These are phyloP conservation scores for Nakataea oryzae DNA, from an alignment of 2,329 filamentous ascomycete genomes.

Conservation along the genomic window DNA sequence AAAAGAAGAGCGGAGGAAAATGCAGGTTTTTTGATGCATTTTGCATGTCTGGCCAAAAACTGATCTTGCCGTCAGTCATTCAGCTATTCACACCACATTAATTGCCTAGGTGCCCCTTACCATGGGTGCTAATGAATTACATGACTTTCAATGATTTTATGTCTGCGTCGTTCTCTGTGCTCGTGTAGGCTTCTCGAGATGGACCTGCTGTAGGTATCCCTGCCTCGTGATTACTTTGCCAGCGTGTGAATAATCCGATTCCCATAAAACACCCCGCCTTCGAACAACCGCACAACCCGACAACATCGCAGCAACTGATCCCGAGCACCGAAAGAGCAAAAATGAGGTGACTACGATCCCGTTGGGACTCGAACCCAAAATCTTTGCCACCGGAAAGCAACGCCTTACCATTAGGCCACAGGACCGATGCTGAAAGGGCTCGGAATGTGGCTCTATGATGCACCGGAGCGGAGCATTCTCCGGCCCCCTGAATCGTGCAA, in stretches of 20 bases:
- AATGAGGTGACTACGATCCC: background rate
- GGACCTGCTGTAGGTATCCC: too few species aligned
- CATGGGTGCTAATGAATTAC: background rate
- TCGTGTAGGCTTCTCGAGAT: background rate
- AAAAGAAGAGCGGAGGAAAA: background rate
- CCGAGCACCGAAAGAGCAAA: background rate
- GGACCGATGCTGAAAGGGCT: background rate
- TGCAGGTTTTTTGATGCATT: background rate
- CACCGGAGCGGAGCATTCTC: background rate
- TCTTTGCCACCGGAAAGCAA: background rate
- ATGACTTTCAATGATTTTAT: background rate
- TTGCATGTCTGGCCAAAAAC: background rate
- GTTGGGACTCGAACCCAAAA: background rate
- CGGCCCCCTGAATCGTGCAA: background rate
- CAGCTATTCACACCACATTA: background rate
- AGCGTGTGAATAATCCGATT: too few species aligned
- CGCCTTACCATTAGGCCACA: background rate
- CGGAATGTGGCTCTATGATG: background rate
- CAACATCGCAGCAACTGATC: too few species aligned
- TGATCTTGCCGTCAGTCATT: background rate
- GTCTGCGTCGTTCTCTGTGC: background rate
- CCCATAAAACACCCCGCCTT: too few species aligned
- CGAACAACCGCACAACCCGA: too few species aligned
- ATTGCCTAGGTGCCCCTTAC: background rate
- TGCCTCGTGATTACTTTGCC: too few species aligned